A percentile compares a stretch with the other conserved stretches of the same genome.
Conservation (phyloP, 2,329 filamentous ascomycete species). For the Exserohilum rostratum region DNA sequence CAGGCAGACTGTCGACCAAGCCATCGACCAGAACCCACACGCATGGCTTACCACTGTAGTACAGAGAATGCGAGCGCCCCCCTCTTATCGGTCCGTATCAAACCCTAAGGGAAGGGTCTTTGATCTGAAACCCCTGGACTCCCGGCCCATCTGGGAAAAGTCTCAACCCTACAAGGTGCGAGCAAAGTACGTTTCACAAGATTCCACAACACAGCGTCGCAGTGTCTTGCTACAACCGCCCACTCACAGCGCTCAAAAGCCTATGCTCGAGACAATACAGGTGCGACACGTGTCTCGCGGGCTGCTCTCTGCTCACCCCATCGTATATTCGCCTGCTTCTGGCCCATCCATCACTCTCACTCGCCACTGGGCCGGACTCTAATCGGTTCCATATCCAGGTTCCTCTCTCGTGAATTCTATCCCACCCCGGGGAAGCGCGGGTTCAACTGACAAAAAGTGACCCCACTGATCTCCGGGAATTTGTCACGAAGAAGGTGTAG, state of each 20-base stretch:
- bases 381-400: no score
- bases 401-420: no score
- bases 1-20: neutral
- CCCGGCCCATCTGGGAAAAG: neutral
- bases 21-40: neutral
- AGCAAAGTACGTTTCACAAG: conserved; percentile 7
- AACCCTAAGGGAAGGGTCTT: neutral
- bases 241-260: neutral
- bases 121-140: conserved; percentile 5
- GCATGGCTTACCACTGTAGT: neutral
- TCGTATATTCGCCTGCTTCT: neutral
- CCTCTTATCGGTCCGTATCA: conserved; percentile 9
- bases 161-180: conserved; percentile 5
- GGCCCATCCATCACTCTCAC: no score
- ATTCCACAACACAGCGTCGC: neutral
- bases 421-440: no score
- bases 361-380: no score
- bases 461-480: no score
- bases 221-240: neutral
- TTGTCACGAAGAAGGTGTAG: no score
- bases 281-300: conserved; percentile 10
- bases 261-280: conserved; percentile 1
- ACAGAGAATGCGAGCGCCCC: neutral
- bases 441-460: no score
- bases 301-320: neutral